These are phyloP conservation scores for Coccomyxa sp. DNA, from an alignment of 139 green algal genomes.

Conservation along the genomic window DNA sequence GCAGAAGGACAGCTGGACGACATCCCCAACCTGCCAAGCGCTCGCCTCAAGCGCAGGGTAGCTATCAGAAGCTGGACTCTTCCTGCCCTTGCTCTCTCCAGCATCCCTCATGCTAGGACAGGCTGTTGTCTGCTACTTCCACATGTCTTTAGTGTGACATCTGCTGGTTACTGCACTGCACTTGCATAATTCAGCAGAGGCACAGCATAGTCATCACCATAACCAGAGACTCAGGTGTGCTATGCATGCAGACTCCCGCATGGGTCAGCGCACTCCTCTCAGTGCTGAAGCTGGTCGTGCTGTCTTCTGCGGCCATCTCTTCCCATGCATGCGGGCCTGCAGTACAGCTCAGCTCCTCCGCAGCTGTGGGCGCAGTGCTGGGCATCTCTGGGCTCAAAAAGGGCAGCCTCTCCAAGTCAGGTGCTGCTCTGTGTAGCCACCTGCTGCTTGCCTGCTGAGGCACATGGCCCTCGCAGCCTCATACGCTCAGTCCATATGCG, in stretches of 20 bases:
- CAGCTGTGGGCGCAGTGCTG: neutral
- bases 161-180: no score
- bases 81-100: no score
- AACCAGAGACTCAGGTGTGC: neutral
- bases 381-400: slow-evolving; percentile 15
- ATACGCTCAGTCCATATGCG: neutral
- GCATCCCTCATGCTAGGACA: no score
- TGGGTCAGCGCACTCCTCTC: neutral
- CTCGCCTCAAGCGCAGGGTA: neutral
- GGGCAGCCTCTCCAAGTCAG: slow-evolving; percentile 20
- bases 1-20: slow-evolving; percentile 14
- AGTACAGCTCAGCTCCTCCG: neutral
- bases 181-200: no score
- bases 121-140: no score
- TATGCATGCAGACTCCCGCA: neutral
- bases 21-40: slow-evolving; percentile 10
- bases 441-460: neutral
- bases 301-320: neutral
- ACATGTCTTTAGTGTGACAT: no score
- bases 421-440: slow-evolving; percentile 6
- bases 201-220: no score
- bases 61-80: no score
- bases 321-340: neutral
- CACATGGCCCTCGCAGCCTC: neutral
- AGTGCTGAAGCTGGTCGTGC: no score